Percentiles rank a stretch among this genome's conserved stretches.
phyloP scores from a whole-genome alignment of 1,284 basidiomycete genomes.

The Neolentinus lepideus region DNA sequence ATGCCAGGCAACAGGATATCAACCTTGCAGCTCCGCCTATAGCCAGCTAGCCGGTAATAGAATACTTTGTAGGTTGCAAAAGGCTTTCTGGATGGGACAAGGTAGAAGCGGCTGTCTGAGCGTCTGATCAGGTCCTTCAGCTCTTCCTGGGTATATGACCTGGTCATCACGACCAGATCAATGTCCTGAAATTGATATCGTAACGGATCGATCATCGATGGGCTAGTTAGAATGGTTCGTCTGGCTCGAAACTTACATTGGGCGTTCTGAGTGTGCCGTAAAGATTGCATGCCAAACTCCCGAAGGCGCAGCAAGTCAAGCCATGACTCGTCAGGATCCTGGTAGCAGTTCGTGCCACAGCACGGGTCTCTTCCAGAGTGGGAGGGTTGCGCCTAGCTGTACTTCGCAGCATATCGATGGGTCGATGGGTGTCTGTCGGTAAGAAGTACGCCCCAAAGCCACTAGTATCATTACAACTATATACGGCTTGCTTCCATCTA shows the following conservation, averaged over 20 bases:
- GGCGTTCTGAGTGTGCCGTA: neutral
- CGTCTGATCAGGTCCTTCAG: slow-evolving; percentile 33
- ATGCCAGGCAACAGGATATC: slow-evolving; percentile 41
- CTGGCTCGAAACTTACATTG: neutral
- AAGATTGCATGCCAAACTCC: neutral
- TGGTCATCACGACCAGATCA: slow-evolving; percentile 39
- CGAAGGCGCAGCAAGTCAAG: neutral
- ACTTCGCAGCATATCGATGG: neutral
- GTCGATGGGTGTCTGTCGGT: neutral
- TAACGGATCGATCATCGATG: neutral
- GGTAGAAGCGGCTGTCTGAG: slow-evolving; percentile 29
- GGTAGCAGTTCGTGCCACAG: neutral
- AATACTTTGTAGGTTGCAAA: slow-evolving; percentile 36
- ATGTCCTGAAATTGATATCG: slow-evolving; percentile 31
- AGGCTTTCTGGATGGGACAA: slow-evolving; percentile 30
- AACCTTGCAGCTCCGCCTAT: slow-evolving; percentile 34
- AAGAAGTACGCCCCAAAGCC: neutral
- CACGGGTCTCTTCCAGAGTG: neutral
- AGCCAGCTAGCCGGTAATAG: slow-evolving; percentile 28
- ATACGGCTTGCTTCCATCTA: neutral
- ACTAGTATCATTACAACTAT: neutral
- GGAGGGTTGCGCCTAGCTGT: neutral
- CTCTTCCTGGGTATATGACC: slow-evolving; percentile 23
- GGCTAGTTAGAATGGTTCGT: neutral
- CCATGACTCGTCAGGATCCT: neutral